phyloP scores from a whole-genome alignment of 129 eudicot species.

The Arctium lappa region DNA sequence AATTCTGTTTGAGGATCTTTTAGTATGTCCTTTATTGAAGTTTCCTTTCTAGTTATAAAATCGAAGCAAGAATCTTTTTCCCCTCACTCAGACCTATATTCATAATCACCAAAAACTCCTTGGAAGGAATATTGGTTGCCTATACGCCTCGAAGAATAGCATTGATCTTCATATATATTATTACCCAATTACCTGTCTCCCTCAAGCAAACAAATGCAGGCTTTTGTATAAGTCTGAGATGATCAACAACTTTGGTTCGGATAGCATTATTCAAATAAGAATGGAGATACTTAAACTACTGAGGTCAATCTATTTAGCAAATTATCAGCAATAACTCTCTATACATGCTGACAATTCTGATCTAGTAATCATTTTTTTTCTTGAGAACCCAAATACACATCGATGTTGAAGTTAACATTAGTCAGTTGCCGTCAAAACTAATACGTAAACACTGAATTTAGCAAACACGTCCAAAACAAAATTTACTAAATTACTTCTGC shows the following conservation, averaged over 20 bases:
- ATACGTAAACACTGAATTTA: not conserved
- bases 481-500: not conserved
- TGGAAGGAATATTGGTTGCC: not conserved
- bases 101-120: not conserved
- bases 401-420: not conserved
- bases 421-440: not conserved
- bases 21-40: not conserved
- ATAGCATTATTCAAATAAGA: not conserved
- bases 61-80: not conserved
- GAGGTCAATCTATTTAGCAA: not conserved
- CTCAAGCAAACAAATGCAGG: not conserved
- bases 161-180: not conserved
- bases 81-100: not conserved
- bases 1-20: not conserved
- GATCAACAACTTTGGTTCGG: not conserved
- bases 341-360: not conserved
- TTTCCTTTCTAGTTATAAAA: slow-evolving; percentile 3
- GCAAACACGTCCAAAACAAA: not conserved
- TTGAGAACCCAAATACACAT: not conserved
- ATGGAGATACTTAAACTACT: not conserved
- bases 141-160: not conserved
- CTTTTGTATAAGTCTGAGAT: not conserved
- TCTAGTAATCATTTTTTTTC: not conserved
- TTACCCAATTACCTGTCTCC: not conserved
- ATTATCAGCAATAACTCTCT: not conserved